Percentiles rank a stretch among this genome's conserved stretches.
Evolutionary conservation across 352 stramenopile genomes (phyloP).

Genomic region (Pythium aristosporum): DNA sequence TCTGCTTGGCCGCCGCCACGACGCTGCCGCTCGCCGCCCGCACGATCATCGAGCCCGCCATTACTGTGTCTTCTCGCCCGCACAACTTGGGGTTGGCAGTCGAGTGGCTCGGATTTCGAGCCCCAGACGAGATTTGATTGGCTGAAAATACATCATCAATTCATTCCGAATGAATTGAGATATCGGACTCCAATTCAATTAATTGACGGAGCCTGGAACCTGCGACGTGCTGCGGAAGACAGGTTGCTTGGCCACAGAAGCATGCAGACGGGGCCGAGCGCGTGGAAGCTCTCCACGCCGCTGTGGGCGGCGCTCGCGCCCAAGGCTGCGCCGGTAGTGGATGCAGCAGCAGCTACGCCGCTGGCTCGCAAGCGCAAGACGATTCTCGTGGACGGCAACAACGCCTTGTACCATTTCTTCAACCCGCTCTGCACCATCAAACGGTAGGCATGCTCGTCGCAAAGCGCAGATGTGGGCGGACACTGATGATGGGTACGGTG

Average conservation of each 20-base stretch:
- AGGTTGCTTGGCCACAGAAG: constrained; percentile 12
- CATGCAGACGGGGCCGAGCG: constrained; percentile 3
- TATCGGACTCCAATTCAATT: not conserved
- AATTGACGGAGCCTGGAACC: constrained; percentile 5
- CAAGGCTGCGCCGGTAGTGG: not conserved
- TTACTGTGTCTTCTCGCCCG: constrained; percentile 18
- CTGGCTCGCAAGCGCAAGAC: constrained; percentile 21
- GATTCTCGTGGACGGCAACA: constrained; percentile 38
- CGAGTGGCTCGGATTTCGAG: constrained; percentile 11
- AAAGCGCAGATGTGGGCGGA: not conserved
- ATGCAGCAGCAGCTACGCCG: not conserved
- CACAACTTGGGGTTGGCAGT: constrained; percentile 8
- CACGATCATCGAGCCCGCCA: constrained; percentile 28
- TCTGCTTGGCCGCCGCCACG: constrained; percentile 23
- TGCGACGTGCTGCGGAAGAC: constrained; percentile 6
- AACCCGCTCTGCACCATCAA: constrained; percentile 24
- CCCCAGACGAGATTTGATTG: constrained; percentile 19
- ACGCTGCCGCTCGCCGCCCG: constrained; percentile 18
- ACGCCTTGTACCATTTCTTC: constrained; percentile 36
- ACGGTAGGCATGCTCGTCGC: constrained; percentile 9
- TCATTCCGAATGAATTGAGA: not conserved
- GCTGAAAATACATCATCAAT: constrained; percentile 21
- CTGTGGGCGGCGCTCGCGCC: constrained; percentile 5
- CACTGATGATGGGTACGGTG: not conserved
- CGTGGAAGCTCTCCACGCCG: constrained; percentile 20